Conservation (phyloP, 495 filamentous ascomycete genomes). For the Tuber calosporum region DNA sequence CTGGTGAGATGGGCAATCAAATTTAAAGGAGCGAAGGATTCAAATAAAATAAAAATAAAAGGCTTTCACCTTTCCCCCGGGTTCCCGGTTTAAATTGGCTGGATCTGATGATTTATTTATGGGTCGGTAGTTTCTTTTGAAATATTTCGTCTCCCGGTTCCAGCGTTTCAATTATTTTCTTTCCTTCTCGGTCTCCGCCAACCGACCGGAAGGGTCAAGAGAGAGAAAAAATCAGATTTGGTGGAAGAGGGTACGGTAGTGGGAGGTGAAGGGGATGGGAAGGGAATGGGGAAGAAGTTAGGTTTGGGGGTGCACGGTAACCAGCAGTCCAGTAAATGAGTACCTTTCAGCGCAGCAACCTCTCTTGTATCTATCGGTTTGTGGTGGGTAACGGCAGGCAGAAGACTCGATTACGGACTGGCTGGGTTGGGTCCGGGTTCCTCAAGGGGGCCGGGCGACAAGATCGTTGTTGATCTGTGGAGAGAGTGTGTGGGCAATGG, state of each 20-base stretch:
- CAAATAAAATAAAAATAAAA: not conserved
- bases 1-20: not conserved
- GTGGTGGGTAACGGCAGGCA: not conserved
- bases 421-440: not conserved
- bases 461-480: not conserved
- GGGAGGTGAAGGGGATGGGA: not conserved
- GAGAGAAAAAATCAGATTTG: not conserved
- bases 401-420: not conserved
- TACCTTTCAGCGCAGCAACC: not conserved
- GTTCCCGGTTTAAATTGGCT: not conserved
- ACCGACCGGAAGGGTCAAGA: constrained; percentile 5
- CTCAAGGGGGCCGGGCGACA: not conserved
- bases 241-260: not conserved
- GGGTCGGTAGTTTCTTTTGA: not conserved
- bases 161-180: not conserved
- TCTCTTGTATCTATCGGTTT: not conserved
- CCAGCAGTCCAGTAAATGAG: not conserved
- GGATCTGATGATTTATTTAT: constrained; percentile 3
- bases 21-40: not conserved
- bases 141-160: not conserved
- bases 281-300: not conserved
- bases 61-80: not conserved
- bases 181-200: constrained; percentile 6
- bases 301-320: not conserved
- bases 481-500: not conserved